Conservation (phyloP, 495 filamentous ascomycete genomes). For the Neurospora intermedia region DNA sequence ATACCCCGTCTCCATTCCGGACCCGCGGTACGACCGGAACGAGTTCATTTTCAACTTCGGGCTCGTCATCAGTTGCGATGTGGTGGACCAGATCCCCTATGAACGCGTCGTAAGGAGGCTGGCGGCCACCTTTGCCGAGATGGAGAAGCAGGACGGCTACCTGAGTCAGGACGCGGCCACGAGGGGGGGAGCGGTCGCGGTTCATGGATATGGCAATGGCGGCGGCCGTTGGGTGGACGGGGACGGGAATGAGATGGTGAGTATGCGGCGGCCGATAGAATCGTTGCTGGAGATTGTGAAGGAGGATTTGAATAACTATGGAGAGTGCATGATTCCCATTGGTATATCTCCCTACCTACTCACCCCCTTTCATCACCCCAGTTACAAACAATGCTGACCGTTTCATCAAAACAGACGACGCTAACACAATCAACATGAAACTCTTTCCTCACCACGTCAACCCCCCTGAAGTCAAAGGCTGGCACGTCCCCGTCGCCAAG, state of each 20-base stretch:
- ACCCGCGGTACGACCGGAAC: conserved; percentile 71
- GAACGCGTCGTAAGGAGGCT: conserved; percentile 77
- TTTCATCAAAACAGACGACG: conserved; percentile 49
- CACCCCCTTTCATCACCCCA: not conserved
- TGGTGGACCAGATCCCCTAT: conserved; percentile 55
- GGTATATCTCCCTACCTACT: conserved; percentile 35
- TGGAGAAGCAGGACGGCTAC: conserved; percentile 81
- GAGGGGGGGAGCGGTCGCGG: not conserved
- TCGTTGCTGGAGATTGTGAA: conserved; percentile 82
- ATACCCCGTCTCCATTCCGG: conserved; percentile 77
- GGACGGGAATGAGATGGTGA: conserved; percentile 3
- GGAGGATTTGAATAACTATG: conserved; percentile 93
- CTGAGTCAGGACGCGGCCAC: conserved; percentile 43
- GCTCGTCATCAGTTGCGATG: conserved; percentile 59
- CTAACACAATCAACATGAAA: conserved; percentile 94
- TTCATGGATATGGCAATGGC: conserved; percentile 23
- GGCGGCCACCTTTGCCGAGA: conserved; percentile 69
- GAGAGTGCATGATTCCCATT: conserved; percentile 95
- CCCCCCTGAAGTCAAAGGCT: conserved; percentile 66
- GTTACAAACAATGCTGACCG: not conserved
- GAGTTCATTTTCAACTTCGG: conserved; percentile 98
- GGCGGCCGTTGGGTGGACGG: conserved; percentile 17
- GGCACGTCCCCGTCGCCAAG: conserved; percentile 85
- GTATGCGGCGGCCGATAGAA: conserved; percentile 50
- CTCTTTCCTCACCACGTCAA: conserved; percentile 74